Evolutionary conservation across 345 rosid genomes (phyloP).

Genomic region (Euphorbia peplus): DNA sequence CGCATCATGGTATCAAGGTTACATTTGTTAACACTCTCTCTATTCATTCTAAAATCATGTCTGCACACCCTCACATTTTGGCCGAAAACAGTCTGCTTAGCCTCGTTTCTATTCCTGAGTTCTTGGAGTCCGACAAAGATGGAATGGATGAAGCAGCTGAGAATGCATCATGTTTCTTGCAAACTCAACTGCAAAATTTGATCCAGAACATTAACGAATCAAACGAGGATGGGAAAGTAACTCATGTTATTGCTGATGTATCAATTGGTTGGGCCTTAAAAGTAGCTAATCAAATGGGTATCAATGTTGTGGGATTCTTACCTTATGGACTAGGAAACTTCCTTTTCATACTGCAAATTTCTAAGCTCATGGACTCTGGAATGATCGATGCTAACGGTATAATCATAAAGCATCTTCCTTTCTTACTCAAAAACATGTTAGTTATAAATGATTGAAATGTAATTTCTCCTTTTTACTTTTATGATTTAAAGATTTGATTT

Average conservation of each 20-base stretch:
- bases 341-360: slow-evolving; percentile 11
- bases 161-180: neutral
- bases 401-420: neutral
- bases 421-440: neutral
- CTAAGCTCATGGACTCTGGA: slow-evolving; percentile 20
- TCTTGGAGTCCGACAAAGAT: neutral
- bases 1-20: slow-evolving; percentile 32
- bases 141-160: neutral
- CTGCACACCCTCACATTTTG: neutral
- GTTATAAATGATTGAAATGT: too few species aligned
- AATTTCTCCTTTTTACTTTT: too few species aligned
- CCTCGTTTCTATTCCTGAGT: neutral
- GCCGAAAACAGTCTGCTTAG: neutral
- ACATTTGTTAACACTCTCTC: slow-evolving; percentile 33
- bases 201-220: neutral
- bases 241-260: slow-evolving; percentile 4
- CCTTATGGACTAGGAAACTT: slow-evolving; percentile 6
- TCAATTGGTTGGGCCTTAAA: neutral
- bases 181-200: neutral
- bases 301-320: neutral
- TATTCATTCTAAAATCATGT: slow-evolving; percentile 11
- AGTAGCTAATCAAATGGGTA: slow-evolving; percentile 1
- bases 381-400: slow-evolving; percentile 24
- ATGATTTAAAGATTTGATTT: neutral
- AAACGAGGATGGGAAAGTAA: neutral